Evolutionary conservation across 2,329 filamentous ascomycete species (phyloP).

Genomic region (Fusarium sp.): DNA sequence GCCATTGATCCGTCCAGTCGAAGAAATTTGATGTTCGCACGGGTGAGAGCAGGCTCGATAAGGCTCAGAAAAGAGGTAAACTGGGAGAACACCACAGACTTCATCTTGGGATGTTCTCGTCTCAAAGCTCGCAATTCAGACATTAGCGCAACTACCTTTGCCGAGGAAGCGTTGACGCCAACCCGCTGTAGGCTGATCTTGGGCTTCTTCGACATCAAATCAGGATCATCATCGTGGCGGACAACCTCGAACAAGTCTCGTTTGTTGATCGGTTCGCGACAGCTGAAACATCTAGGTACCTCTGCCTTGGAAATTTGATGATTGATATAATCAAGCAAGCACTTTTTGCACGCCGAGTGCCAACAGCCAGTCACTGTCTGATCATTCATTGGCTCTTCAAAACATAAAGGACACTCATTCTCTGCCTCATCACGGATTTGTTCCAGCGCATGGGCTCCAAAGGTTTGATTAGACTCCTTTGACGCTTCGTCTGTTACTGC

Average conservation of each 20-base stretch:
- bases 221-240: slow-evolving; percentile 74
- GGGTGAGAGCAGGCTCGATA: slow-evolving; percentile 82
- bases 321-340: slow-evolving; percentile 88
- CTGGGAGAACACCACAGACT: slow-evolving; percentile 95
- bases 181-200: slow-evolving; percentile 71
- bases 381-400: slow-evolving; percentile 94
- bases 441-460: slow-evolving; percentile 86
- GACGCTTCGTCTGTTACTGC: slow-evolving; percentile 71
- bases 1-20: slow-evolving; percentile 92
- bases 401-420: slow-evolving; percentile 93
- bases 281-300: slow-evolving; percentile 87
- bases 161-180: slow-evolving; percentile 77
- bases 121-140: slow-evolving; percentile 77
- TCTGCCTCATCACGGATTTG: slow-evolving; percentile 92
- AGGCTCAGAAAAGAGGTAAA: slow-evolving; percentile 97
- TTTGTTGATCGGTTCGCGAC: slow-evolving; percentile 82
- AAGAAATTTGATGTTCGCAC: slow-evolving; percentile 80
- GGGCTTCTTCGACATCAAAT: slow-evolving; percentile 57
- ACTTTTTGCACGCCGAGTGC: slow-evolving; percentile 97
- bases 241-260: slow-evolving; percentile 94
- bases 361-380: slow-evolving; percentile 96
- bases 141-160: slow-evolving; percentile 87
- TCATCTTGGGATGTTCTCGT: slow-evolving; percentile 73
- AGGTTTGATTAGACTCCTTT: slow-evolving; percentile 68
- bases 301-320: slow-evolving; percentile 84